Evolutionary conservation across 352 stramenopile genomes (phyloP), one percentile per base, ranked within the genome.

Genomic region (Globisporangium camurandrum): DNA sequence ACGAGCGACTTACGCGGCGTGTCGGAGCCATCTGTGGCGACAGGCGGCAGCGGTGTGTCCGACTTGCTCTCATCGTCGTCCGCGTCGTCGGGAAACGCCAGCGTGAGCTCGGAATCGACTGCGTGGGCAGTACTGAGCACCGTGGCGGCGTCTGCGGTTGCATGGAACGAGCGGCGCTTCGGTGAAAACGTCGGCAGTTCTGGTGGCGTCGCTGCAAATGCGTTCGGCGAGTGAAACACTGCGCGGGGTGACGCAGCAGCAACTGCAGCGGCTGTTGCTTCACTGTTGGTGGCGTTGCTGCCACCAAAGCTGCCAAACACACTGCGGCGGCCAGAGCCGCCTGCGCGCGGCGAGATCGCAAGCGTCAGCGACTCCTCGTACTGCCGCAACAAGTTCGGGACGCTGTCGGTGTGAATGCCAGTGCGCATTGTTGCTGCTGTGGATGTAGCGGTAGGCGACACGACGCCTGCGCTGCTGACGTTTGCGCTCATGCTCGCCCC

Each of bases 131-230:
- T 54, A 28, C 19, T 55, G 19, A 11, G 43, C 12, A 23, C 1
- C 1, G 20, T 23, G 3, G 16, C 48, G 0, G 46, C 31, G 2
- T 19, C 33, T 0, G 56, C 51, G 1, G 50, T 50, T 22, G 43
- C 26, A 23, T 53, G 49, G 23, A 61, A 56, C 26, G 66, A 70
- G 3, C 72, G 75, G 28, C 75, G 55, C 53, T 73, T 70, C 5
- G 79, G 79, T 16, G 79, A 90, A 27, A 88, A 86, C 39, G 49
- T 68, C n/a, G 61, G 42, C 20, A 88, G 60, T 17, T 61, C 53
- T 2, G 70, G 64, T 20, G 61, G 55, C 24, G 60, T 52, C 46
- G 72, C 64, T 0, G 60, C 62, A 30, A 86, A 85, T 1, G 69
- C 69, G 24, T 63, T 57, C 3, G 76, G 66, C 27, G 75, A 86